These are phyloP conservation scores for Silene uniflora DNA, from an alignment of 148 eudicot species.

Conservation along the genomic window DNA sequence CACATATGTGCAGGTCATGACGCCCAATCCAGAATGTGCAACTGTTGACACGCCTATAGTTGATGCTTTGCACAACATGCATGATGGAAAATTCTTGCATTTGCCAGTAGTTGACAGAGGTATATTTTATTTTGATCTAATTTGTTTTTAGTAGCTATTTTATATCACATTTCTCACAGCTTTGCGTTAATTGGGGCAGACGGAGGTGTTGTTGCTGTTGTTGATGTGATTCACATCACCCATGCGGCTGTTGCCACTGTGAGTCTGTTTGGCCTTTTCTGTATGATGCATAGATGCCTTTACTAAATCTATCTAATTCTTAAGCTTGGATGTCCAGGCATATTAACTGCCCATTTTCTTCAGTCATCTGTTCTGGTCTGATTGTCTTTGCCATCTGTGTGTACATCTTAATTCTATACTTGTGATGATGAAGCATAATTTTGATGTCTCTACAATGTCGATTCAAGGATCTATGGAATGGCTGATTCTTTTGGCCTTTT, in stretches of 20 bases:
- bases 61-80: constrained; percentile 97
- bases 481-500: too few species aligned
- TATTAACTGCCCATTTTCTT: background rate
- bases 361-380: background rate
- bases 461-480: too few species aligned
- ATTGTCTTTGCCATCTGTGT: constrained; percentile 4
- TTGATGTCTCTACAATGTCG: too few species aligned
- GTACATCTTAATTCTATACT: background rate
- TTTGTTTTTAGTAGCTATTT: background rate
- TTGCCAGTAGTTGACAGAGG: constrained; percentile 95
- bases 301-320: too few species aligned
- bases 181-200: constrained; percentile 42
- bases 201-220: constrained; percentile 78
- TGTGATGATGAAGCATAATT: background rate
- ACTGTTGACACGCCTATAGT: constrained; percentile 88
- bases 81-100: constrained; percentile 92
- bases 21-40: constrained; percentile 97
- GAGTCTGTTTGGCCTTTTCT: constrained; percentile 33
- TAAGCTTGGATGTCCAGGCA: constrained; percentile 7
- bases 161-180: constrained; percentile 21
- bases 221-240: constrained; percentile 91
- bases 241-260: constrained; percentile 94
- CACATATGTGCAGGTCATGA: constrained; percentile 66
- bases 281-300: background rate
- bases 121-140: constrained; percentile 22